Evolutionary conservation across 1,139 yeast genomes (phyloP).

Genomic region (Sugiyamaella grinbergsii): DNA sequence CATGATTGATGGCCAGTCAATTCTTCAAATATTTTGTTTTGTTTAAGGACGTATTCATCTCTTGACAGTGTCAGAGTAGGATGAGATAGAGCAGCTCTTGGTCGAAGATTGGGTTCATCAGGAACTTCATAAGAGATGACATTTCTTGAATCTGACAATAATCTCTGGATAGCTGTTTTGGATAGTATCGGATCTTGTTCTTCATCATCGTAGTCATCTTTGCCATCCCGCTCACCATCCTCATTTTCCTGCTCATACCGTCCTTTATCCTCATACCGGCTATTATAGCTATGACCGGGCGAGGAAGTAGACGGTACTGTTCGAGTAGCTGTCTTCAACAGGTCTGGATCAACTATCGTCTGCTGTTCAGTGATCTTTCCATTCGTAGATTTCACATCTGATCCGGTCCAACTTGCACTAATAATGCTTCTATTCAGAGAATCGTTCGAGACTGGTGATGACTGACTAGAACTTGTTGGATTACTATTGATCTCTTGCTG

Average conservation of each 20-base stretch:
- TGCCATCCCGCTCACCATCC: neutral
- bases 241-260: neutral
- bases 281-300: neutral
- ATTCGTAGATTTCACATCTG: neutral
- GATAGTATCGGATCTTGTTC: neutral
- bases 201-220: slow-evolving; percentile 1
- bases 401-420: neutral
- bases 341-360: slow-evolving; percentile 1
- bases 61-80: slow-evolving; percentile 24
- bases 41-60: slow-evolving; percentile 30
- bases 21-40: slow-evolving; percentile 29
- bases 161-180: slow-evolving; percentile 9
- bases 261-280: neutral
- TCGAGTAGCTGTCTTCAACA: slow-evolving; percentile 1
- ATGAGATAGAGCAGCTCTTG: slow-evolving; percentile 6
- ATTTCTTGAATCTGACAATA: slow-evolving; percentile 9
- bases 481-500: neutral
- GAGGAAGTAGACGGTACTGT: neutral
- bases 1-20: slow-evolving; percentile 29
- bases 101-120: slow-evolving; percentile 6
- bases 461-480: neutral
- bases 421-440: neutral
- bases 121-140: slow-evolving; percentile 4
- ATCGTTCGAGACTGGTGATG: neutral
- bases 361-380: neutral